Conservation (phyloP, 441 rosid species). For the Cnidoscolus chayamansa region DNA sequence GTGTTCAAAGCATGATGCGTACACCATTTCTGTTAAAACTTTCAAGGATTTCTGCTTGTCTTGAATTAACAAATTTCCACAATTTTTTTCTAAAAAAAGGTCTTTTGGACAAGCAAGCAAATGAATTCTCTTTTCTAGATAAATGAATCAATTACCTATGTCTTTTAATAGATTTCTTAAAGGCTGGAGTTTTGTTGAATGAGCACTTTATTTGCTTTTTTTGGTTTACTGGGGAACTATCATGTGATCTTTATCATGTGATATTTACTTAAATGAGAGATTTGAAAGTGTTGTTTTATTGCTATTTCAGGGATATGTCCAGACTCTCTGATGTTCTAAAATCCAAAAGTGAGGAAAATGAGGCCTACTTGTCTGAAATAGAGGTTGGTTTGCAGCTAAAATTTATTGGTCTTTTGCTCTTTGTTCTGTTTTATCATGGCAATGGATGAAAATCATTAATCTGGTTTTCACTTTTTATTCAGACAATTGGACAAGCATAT, state of each 20-base stretch:
- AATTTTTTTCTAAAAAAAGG: neutral
- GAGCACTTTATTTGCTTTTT: neutral
- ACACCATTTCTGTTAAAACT: neutral
- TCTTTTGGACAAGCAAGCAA: neutral
- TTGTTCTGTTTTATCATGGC: too few species aligned
- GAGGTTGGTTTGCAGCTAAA: conserved; percentile 55
- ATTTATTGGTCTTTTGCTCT: conserved; percentile 1
- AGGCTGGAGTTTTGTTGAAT: neutral
- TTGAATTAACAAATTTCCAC: neutral
- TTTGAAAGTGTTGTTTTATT: conserved; percentile 25
- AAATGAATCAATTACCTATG: neutral
- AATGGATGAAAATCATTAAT: conserved; percentile 20
- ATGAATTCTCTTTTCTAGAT: neutral
- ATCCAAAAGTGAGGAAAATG: conserved; percentile 90
- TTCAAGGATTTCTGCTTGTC: neutral
- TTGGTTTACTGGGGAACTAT: neutral
- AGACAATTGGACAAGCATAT: conserved; percentile 94
- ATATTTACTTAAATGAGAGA: neutral
- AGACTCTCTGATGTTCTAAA: conserved; percentile 58
- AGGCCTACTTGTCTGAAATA: conserved; percentile 85
- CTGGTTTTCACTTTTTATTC: conserved; percentile 29
- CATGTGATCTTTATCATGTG: neutral
- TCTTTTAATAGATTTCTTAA: conserved; percentile 1
- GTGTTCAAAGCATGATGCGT: neutral
- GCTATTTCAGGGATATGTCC: conserved; percentile 58